Percentiles rank a stretch among this genome's conserved stretches.
Conservation (phyloP, 176 grass and related monocot species). For the Ananas comosus region DNA sequence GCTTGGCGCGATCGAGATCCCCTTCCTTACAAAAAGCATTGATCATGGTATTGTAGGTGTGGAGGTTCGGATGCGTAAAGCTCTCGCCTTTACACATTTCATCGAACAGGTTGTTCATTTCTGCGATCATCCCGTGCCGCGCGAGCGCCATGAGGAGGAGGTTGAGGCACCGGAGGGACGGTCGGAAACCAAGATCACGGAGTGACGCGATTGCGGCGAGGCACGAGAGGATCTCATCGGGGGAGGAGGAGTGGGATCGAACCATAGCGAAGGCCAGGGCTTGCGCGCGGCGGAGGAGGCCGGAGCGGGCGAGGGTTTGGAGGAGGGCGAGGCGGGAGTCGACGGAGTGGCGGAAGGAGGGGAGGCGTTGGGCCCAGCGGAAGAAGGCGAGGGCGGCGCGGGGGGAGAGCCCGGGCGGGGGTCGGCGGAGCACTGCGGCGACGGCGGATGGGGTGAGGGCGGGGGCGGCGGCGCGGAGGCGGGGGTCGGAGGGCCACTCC, state of each 20-base stretch:
- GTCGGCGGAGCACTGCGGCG: background rate
- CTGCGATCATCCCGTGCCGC: conserved; percentile 45
- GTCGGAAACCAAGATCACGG: conserved; percentile 9
- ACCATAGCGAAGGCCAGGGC: conserved; percentile 21
- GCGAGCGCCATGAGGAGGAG: conserved; percentile 57
- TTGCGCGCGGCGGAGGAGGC: background rate
- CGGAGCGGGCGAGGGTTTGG: conserved; percentile 13
- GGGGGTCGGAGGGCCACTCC: conserved; percentile 14
- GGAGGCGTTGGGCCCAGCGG: conserved; percentile 7
- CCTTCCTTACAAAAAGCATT: conserved; percentile 73
- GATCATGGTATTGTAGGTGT: conserved; percentile 70
- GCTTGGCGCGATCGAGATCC: conserved; percentile 50
- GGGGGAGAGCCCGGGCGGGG: conserved; percentile 8
- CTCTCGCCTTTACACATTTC: conserved; percentile 32
- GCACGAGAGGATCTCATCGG: conserved; percentile 5
- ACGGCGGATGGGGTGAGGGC: conserved; percentile 16
- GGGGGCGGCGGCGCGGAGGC: conserved; percentile 13
- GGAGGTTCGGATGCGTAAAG: conserved; percentile 38
- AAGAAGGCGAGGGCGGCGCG: conserved; percentile 21
- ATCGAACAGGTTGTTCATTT: conserved; percentile 55
- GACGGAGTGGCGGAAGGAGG: conserved; percentile 22
- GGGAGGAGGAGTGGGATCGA: conserved; percentile 5
- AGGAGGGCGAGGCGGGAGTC: conserved; percentile 23
- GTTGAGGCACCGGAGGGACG: conserved; percentile 44
- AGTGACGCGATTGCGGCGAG: conserved; percentile 15